Evolutionary conservation across 169 alveolate species (phyloP).

Genomic region (Eimeria nieschulzi): DNA sequence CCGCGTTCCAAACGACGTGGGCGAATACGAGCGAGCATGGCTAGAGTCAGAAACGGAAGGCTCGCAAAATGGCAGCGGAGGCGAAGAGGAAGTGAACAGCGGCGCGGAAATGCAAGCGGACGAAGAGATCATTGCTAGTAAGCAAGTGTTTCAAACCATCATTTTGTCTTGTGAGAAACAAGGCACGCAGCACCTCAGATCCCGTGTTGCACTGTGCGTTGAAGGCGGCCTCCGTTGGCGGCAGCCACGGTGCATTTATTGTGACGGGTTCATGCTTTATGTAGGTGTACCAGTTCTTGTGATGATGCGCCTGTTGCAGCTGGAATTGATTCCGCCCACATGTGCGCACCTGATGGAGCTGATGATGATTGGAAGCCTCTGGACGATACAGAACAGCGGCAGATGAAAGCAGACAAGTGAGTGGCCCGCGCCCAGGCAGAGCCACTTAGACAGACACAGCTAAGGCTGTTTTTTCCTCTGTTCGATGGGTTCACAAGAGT

Average conservation of each 20-base stretch:
- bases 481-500: too few species aligned
- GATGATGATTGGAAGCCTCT: constrained; percentile 49
- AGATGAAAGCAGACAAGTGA: constrained; percentile 27
- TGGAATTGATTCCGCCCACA: neutral
- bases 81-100: constrained; percentile 33
- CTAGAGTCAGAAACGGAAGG: constrained; percentile 67
- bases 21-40: constrained; percentile 76
- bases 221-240: too few species aligned
- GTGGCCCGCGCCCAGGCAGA: neutral
- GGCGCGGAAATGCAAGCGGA: constrained; percentile 14
- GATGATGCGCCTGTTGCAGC: neutral
- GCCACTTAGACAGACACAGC: neutral
- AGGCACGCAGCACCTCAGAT: too few species aligned
- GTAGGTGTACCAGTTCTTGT: too few species aligned
- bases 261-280: too few species aligned
- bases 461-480: too few species aligned
- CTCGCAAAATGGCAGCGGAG: constrained; percentile 26
- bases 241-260: too few species aligned
- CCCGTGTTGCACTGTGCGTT: too few species aligned
- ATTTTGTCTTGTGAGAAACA: neutral
- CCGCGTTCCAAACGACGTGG: constrained; percentile 68
- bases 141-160: neutral
- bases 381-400: constrained; percentile 22
- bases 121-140: constrained; percentile 20
- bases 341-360: constrained; percentile 17